These are phyloP conservation scores for Fusarium ambrosium DNA, from an alignment of 2,329 filamentous ascomycete genomes.

Conservation along the genomic window DNA sequence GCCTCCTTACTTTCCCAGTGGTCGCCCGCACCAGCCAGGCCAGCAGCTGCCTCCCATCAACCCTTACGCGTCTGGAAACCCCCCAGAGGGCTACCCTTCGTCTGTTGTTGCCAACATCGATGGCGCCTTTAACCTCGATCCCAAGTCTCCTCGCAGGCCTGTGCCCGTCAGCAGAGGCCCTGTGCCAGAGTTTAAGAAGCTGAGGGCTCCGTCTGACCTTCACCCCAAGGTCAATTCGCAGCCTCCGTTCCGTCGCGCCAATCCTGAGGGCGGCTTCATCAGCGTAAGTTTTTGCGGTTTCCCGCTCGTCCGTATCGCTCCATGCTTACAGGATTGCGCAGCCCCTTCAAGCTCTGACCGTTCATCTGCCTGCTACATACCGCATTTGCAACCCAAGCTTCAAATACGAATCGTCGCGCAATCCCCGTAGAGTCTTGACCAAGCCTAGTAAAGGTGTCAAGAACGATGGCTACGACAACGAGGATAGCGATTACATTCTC, in stretches of 20 bases:
- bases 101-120: constrained; percentile 80
- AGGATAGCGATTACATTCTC: constrained; percentile 98
- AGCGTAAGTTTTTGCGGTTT: constrained; percentile 73
- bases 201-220: constrained; percentile 79
- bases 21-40: constrained; percentile 55
- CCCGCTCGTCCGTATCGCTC: not conserved
- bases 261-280: constrained; percentile 97
- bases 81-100: constrained; percentile 79
- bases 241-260: constrained; percentile 91
- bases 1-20: constrained; percentile 68
- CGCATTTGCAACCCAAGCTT: constrained; percentile 98
- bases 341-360: constrained; percentile 95
- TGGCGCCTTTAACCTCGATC: constrained; percentile 69
- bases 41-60: constrained; percentile 82
- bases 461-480: constrained; percentile 99
- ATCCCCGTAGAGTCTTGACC: constrained; percentile 93
- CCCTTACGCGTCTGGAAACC: constrained; percentile 71
- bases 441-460: constrained; percentile 99
- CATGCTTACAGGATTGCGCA: constrained; percentile 54
- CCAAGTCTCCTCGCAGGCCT: constrained; percentile 70
- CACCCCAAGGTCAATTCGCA: constrained; percentile 87
- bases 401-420: constrained; percentile 98
- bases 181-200: constrained; percentile 89
- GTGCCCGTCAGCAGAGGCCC: constrained; percentile 71
- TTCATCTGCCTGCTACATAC: constrained; percentile 93